phyloP scores from a whole-genome alignment of 345 rosid species.

The Salix koriyanagi region DNA sequence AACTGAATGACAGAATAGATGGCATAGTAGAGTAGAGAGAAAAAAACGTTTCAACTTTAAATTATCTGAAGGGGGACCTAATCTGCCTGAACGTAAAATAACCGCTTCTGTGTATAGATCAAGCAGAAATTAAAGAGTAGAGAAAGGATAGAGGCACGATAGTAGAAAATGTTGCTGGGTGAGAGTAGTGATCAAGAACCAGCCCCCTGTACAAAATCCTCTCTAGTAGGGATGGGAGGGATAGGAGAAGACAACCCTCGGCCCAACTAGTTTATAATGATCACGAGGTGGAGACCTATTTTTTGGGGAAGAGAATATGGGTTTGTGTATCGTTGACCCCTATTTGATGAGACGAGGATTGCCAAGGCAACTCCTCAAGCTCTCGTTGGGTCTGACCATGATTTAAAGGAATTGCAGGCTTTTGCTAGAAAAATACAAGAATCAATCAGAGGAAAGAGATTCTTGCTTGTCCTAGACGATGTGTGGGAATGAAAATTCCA shows the following conservation, averaged over 20 bases:
- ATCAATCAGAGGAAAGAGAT: too few relatives aligned
- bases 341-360: slow-evolving; percentile 1
- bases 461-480: too few relatives aligned
- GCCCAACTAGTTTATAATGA: slow-evolving; percentile 1
- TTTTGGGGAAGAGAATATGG: slow-evolving; percentile 7
- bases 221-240: slow-evolving; percentile 5
- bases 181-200: not conserved
- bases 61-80: too few relatives aligned
- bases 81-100: too few relatives aligned
- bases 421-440: too few relatives aligned
- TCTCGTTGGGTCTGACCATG: too few relatives aligned
- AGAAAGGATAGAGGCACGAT: not conserved
- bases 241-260: slow-evolving; percentile 10
- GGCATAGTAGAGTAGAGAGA: too few relatives aligned
- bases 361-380: slow-evolving; percentile 1
- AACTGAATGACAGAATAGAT: too few relatives aligned
- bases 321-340: slow-evolving; percentile 14
- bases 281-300: not conserved
- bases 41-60: too few relatives aligned
- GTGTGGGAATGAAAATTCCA: too few relatives aligned
- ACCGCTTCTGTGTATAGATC: not conserved
- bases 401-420: too few relatives aligned
- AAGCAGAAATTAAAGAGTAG: not conserved
- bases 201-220: not conserved
- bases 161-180: not conserved